A percentile compares a stretch with the other conserved stretches of the same genome.
Evolutionary conservation across 148 eudicot genomes (phyloP).

Genomic region (Arbutus unedo): DNA sequence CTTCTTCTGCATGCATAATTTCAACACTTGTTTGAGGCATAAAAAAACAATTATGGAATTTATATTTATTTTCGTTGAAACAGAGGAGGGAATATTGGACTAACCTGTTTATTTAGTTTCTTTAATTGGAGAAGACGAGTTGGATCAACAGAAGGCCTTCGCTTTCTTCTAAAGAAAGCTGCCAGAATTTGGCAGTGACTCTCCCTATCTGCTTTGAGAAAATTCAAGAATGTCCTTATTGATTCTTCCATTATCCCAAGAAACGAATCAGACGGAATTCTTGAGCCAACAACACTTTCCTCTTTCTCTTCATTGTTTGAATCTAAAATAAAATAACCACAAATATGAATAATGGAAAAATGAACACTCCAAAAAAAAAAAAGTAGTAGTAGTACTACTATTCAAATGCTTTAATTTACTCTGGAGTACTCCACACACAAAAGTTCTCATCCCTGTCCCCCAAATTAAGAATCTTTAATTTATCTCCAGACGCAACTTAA

Average conservation of each 20-base stretch:
- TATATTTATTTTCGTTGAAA: not conserved
- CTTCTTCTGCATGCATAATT: slow-evolving; percentile 55
- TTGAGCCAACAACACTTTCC: slow-evolving; percentile 39
- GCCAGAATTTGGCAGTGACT: slow-evolving; percentile 50
- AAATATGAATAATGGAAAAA: not conserved
- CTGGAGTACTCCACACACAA: not conserved
- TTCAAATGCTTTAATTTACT: not conserved
- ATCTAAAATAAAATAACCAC: slow-evolving; percentile 29
- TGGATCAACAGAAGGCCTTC: slow-evolving; percentile 54
- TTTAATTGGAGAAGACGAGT: slow-evolving; percentile 47
- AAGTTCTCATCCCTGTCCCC: not conserved
- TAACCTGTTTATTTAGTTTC: slow-evolving; percentile 68
- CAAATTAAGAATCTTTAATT: not conserved
- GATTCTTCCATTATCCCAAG: slow-evolving; percentile 69
- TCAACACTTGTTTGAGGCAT: not conserved
- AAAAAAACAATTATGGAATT: not conserved
- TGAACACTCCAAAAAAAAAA: not conserved
- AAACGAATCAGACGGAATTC: slow-evolving; percentile 65
- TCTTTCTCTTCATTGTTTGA: slow-evolving; percentile 58
- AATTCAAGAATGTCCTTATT: slow-evolving; percentile 77
- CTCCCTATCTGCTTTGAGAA: slow-evolving; percentile 75
- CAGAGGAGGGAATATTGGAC: not conserved
- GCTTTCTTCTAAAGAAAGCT: slow-evolving; percentile 46
- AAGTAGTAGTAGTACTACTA: not conserved
- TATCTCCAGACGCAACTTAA: not conserved